Evolutionary conservation across 2,329 filamentous ascomycete species (phyloP).

Genomic region (Colletotrichum chrysophilum): DNA sequence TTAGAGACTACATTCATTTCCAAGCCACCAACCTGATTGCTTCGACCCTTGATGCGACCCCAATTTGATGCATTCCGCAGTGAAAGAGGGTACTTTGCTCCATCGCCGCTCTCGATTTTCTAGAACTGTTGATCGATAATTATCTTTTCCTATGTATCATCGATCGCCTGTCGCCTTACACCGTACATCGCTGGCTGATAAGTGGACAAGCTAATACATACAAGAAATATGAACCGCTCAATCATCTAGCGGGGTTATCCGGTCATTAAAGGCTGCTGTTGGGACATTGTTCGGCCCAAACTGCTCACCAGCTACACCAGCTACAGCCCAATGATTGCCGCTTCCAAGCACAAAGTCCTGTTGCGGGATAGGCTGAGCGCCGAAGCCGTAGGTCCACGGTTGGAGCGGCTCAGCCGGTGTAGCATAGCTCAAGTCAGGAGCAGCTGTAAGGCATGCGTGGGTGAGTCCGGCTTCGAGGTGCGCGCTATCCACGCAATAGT

Average conservation of each 20-base stretch:
- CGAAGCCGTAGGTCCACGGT: not conserved
- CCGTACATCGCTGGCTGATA: not conserved
- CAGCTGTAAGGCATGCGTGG: not conserved
- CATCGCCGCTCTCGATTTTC: not conserved
- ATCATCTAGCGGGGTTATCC: not conserved
- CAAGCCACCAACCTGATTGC: not conserved
- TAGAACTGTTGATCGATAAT: not conserved
- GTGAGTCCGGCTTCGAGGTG: not conserved
- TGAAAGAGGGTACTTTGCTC: not conserved
- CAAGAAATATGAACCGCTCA: not conserved
- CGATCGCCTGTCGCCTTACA: not conserved
- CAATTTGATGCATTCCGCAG: not conserved
- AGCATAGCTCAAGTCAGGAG: not conserved
- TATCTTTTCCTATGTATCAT: not conserved
- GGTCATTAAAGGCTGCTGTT: not conserved
- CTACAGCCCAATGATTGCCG: not conserved
- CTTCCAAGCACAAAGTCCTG: not conserved
- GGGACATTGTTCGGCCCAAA: not conserved
- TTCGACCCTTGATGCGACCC: not conserved
- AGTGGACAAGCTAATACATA: not conserved
- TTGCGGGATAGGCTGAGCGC: not conserved
- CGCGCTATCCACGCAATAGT: not conserved
- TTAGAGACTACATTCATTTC: not conserved
- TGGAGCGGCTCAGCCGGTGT: not conserved
- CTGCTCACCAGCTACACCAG: not conserved